Percentiles rank a stretch among this genome's conserved stretches.
These are phyloP conservation scores for Phytophthora ohioensis DNA, from an alignment of 352 stramenopile species.

Conservation along the genomic window DNA sequence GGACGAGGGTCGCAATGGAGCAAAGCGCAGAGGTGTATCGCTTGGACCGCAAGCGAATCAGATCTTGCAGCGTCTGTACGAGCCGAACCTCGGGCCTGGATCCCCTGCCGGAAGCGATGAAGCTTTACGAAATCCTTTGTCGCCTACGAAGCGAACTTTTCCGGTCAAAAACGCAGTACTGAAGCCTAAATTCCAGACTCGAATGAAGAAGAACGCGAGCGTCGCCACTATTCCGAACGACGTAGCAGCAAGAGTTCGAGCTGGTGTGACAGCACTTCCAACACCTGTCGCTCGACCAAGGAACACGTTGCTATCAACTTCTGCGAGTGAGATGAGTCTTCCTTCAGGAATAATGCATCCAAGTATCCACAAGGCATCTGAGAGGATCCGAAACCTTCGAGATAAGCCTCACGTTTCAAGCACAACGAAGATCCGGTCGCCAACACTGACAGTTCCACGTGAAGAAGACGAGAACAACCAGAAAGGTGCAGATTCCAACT, in stretches of 20 bases:
- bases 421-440: conserved; percentile 18
- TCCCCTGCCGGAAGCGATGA: conserved; percentile 2
- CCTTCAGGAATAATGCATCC: conserved; percentile 55
- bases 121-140: conserved; percentile 4
- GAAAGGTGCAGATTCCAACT: neutral
- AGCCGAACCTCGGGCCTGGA: conserved; percentile 60
- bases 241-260: neutral
- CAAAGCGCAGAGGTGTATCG: conserved; percentile 56
- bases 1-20: conserved; percentile 53
- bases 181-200: conserved; percentile 51
- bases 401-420: conserved; percentile 40
- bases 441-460: conserved; percentile 16
- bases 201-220: conserved; percentile 64
- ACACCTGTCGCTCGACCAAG: neutral
- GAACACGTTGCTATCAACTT: conserved; percentile 22
- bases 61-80: conserved; percentile 76
- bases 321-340: conserved; percentile 45
- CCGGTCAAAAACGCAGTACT: conserved; percentile 29
- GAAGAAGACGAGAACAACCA: conserved; percentile 39
- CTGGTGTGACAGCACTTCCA: neutral
- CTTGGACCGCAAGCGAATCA: conserved; percentile 63
- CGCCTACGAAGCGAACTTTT: conserved; percentile 9
- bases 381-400: conserved; percentile 60
- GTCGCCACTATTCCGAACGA: conserved; percentile 38
- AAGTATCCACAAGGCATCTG: conserved; percentile 62